Evolutionary conservation across 129 eudicot species (phyloP), one percentile per base, ranked within the genome.

Genomic region (Silybum marianum): DNA sequence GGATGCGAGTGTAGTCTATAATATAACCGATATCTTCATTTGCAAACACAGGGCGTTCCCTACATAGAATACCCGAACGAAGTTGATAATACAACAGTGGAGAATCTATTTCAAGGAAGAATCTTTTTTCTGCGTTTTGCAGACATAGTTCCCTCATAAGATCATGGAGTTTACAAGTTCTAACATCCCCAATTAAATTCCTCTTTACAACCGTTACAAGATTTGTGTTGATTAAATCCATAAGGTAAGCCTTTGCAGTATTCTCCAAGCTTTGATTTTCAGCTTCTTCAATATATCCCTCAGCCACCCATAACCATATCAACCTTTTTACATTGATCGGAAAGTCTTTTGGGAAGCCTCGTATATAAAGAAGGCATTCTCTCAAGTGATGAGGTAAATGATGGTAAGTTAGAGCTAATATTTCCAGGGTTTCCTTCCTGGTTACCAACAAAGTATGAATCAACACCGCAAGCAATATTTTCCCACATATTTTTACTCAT

Each of bases 241-340:
- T 63, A 74, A 85, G 67, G 48, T 54, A 85, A 9, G 51, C 83
- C 14, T 73, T 74, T 19, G 87, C 87, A 19, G 80, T 58, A 4
- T 82, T 84, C 78, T 81, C 88, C 71, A 75, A 67, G 18, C 51
- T 42, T 42, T 73, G 63, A 16, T 54, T 14, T 54, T 2, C 22
- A 54, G 11, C 63, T 54, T 54, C 72, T 4, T 26, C n/a, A 0
- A 80, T 16, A 74, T 80, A 85, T 2, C 89, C 91, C 63, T 80
- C 87, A 36, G 85, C 85, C 2, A 76, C 11, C 89, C 89, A 88
- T n/a, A 80, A 28, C 75, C 69, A 12, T 1, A 73, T 54, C 77
- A 85, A 75, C 67, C 75, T 74, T 30, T 54, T 16, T 0, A 81
- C 73, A 0, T 0, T 3, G 10, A 42, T 0, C 51, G 1, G 2